Conservation (phyloP, 805 yeast species). For the Nakazawaea wyomingensis region DNA sequence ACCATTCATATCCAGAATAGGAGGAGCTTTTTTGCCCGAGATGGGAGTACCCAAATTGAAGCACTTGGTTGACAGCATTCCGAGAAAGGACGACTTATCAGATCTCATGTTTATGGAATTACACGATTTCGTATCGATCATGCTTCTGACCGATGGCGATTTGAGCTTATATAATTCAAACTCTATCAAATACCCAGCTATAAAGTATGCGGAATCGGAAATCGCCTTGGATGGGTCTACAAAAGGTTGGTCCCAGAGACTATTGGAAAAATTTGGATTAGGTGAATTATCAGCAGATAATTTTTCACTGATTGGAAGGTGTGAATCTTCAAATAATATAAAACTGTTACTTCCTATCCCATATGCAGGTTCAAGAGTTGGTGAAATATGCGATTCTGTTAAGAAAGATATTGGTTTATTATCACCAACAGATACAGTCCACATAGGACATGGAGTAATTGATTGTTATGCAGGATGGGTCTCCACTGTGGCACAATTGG, state of each 20-base stretch:
- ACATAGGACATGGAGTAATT: constrained; percentile 44
- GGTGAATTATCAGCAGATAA: constrained; percentile 10
- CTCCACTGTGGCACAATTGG: constrained; percentile 24
- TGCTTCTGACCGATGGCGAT: constrained; percentile 19
- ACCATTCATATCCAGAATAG: constrained; percentile 24
- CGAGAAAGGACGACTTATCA: constrained; percentile 18
- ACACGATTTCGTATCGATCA: constrained; percentile 37
- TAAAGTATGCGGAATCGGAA: constrained; percentile 14
- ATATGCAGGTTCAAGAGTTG: constrained; percentile 27
- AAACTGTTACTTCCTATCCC: constrained; percentile 23
- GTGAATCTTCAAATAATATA: constrained; percentile 16
- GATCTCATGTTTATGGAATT: constrained; percentile 41
- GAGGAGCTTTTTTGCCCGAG: constrained; percentile 47
- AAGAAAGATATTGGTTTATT: constrained; percentile 2
- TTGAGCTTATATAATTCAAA: constrained; percentile 18
- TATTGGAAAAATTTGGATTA: constrained; percentile 23
- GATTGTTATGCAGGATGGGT: constrained; percentile 59
- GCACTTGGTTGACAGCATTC: constrained; percentile 28
- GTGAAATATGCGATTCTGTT: constrained; percentile 12
- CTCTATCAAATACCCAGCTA: no score
- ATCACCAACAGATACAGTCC: constrained; percentile 8
- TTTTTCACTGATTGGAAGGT: constrained; percentile 26
- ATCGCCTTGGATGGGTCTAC: constrained; percentile 54
- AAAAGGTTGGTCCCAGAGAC: constrained; percentile 42
- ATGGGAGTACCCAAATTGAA: constrained; percentile 53